Evolutionary conservation across 345 rosid species (phyloP), one percentile per base, ranked within the genome.

Genomic region (Populus euphratica): DNA sequence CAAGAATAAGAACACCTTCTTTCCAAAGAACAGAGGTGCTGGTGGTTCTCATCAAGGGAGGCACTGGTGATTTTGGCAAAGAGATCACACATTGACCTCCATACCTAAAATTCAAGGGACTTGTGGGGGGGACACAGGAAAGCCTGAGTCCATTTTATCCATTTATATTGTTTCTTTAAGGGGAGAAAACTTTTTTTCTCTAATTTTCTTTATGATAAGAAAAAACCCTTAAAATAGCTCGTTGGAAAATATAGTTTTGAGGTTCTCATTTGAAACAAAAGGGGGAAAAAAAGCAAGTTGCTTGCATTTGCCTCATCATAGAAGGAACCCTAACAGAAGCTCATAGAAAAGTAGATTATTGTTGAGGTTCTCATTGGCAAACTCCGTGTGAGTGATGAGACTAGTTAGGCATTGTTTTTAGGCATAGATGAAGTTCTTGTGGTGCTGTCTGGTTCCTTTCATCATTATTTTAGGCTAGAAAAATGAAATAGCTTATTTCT

Each of bases 41-140:
- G 92, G 87, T 61, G 84, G 91, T 86, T 92, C 94, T 82, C 97
- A 96, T 82, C 97, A 96, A 39, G 98, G 92, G 81, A 92, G 94
- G 92, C 97, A 89, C 77, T 90, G 97, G 97, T 96, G 92, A 91
- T 73, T 78, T 72, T 64, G 68, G 35, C 50, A 38, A 47, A 70
- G 73, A 44, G 59, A 70, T 72, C 64, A 72, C 75, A 35, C 18
- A 33, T 33, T 54, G 47, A 41, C 39, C 43, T 54, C 25, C 20
- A 12, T 33, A 29, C 33, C 17, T n/a, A 33, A 29, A 50, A 12
- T 9, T 29, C 9, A 9, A 10, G 18, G 43, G 56, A 27, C 63
- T n/a, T 56, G 27, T 2, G n/a, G 43, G 76, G 66, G 38, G 36
- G 77, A 73, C 73, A 56, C 43, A 39, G 69, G 31, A 61, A 68